Conservation (phyloP, 2,329 filamentous ascomycete species). For the Xylaria hypoxylon region DNA sequence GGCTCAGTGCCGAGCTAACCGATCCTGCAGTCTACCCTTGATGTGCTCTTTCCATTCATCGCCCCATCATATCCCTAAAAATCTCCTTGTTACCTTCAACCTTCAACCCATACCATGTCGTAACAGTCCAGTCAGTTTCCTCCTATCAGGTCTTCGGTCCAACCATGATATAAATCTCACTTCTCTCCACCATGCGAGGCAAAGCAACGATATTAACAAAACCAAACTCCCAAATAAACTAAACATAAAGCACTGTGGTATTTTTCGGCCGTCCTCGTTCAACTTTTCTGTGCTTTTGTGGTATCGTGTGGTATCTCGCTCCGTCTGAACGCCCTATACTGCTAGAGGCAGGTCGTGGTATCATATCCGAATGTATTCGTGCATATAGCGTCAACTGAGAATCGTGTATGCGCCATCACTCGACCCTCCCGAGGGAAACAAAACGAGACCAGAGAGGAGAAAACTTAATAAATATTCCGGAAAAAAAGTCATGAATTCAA, state of each 20-base stretch:
- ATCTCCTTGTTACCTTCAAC: background rate
- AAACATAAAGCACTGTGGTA: slow-evolving; percentile 42
- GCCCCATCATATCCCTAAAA: slow-evolving; percentile 10
- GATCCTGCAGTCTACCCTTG: slow-evolving; percentile 29
- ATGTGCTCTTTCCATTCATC: slow-evolving; percentile 16
- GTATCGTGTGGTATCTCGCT: slow-evolving; percentile 49
- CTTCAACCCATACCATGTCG: slow-evolving; percentile 11
- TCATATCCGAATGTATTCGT: slow-evolving; percentile 51
- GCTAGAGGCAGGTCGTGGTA: slow-evolving; percentile 51
- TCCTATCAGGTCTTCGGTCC: slow-evolving; percentile 19
- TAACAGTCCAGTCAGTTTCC: slow-evolving; percentile 8
- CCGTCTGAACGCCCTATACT: slow-evolving; percentile 51
- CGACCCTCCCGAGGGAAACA: slow-evolving; percentile 43
- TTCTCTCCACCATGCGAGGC: slow-evolving; percentile 13
- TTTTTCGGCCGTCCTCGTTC: slow-evolving; percentile 44
- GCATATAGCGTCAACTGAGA: slow-evolving; percentile 50
- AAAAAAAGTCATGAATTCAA: slow-evolving; percentile 10
- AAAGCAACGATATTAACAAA: slow-evolving; percentile 25
- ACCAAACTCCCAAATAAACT: slow-evolving; percentile 33
- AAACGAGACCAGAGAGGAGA: slow-evolving; percentile 32
- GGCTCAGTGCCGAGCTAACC: slow-evolving; percentile 6
- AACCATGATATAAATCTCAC: slow-evolving; percentile 9
- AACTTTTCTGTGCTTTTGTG: slow-evolving; percentile 51
- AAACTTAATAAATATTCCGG: slow-evolving; percentile 13
- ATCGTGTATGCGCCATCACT: slow-evolving; percentile 47